Base-by-base conservation (phyloP, 2,329 filamentous ascomycete species). In the Calonectria fujianensis region DNA sequence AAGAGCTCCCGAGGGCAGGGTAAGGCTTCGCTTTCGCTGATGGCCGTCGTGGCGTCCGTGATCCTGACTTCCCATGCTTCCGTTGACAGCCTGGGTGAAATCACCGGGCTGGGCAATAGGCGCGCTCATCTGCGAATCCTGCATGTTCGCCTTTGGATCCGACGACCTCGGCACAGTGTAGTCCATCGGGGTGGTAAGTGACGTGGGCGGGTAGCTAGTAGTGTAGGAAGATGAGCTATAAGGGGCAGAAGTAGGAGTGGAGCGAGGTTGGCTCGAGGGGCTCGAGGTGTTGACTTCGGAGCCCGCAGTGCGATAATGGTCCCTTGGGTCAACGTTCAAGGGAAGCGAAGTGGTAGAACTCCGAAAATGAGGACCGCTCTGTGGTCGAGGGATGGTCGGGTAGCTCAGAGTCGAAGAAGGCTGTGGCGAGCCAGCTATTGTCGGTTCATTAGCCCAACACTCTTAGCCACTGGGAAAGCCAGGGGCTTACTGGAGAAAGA, bases 81-180 rank as follows among this genome's bases (percentile, higher is more conserved):
- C 85, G 50, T 89, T 86, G 73, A 89, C 85, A 7, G 87, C 86
- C 72, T 88, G 87, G 3, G 86, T 85, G 76, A 91, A 91, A 69
- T 91, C 90, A 68, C 87, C 87, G 0, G 90, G 84, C 4, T 89
- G 87, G 4, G 87, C 87, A 72, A 91, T 90, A 1, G 89, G 89
- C 2, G 90, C 89, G 78, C 88, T 90, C 84, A 91, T 85, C 79
- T 91, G 90, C 3, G 89, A 86, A 88, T 91, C 89, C 27, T 82
- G 83, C 37, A 85, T 83, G 16, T 82, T 79, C 74, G 83, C 74
- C 72, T 84, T 80, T 66, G 84, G 81, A 69, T 68, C 72, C 8
- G 80, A 76, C 1, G 77, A 41, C 63, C 77, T 77, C 18, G 74
- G 74, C 0, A 77, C 73, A 3, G 88, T 85, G 77, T 89, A 90